These are phyloP conservation scores for Mycena kentingensis DNA, from an alignment of 768 basidiomycete genomes.

Conservation along the genomic window DNA sequence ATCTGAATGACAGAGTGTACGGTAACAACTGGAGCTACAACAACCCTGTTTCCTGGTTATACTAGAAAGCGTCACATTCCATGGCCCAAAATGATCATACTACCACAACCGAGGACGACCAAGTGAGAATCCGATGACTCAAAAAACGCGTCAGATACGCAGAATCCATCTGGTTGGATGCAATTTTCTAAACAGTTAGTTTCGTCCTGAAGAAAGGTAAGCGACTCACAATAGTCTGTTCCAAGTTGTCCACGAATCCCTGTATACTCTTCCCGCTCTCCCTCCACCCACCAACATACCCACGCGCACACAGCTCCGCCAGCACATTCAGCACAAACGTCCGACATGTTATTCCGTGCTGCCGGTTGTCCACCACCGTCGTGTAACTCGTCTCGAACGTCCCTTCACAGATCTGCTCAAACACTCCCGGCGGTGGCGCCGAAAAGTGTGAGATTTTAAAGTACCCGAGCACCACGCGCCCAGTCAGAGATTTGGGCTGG, in stretches of 20 bases:
- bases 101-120: constrained; percentile 13
- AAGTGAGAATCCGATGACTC: constrained; percentile 13
- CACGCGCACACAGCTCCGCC: constrained; percentile 19
- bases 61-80: constrained; percentile 21
- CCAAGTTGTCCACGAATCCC: constrained; percentile 16
- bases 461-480: constrained; percentile 26
- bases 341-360: constrained; percentile 24
- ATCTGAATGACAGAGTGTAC: constrained; percentile 35
- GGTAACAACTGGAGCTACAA: constrained; percentile 46
- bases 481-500: constrained; percentile 22
- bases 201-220: too few species aligned
- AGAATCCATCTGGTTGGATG: background rate
- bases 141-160: constrained; percentile 11
- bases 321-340: constrained; percentile 26
- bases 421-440: constrained; percentile 4
- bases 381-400: constrained; percentile 23
- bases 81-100: constrained; percentile 18
- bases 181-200: background rate
- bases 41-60: constrained; percentile 51
- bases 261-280: constrained; percentile 1
- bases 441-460: constrained; percentile 20
- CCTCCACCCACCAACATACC: constrained; percentile 13
- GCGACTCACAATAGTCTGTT: constrained; percentile 13
- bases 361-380: constrained; percentile 22
- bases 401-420: constrained; percentile 16